phyloP scores from a whole-genome alignment of 306 rosid genomes.

The Inga laurina region DNA sequence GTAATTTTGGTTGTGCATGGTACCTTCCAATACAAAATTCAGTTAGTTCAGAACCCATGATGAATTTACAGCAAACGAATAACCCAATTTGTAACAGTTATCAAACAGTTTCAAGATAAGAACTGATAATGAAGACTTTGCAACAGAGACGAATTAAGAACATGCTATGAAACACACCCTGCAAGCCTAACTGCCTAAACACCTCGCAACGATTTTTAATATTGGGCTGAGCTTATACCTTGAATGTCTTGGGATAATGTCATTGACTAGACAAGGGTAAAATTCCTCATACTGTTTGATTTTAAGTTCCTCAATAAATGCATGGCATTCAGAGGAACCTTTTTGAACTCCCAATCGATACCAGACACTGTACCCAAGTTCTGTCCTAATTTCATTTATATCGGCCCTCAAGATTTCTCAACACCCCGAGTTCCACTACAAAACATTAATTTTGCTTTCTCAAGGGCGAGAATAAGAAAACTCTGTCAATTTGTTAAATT shows the following conservation, averaged over 20 bases:
- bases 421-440: not conserved
- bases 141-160: not conserved
- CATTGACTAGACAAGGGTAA: not conserved
- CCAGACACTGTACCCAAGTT: not conserved
- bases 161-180: not conserved
- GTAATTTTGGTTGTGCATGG: constrained; percentile 55
- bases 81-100: not conserved
- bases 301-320: not conserved
- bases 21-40: constrained; percentile 47
- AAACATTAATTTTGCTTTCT: not conserved
- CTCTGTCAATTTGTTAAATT: no score
- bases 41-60: constrained; percentile 6
- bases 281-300: not conserved
- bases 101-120: not conserved
- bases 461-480: not conserved
- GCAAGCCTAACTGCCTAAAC: not conserved
- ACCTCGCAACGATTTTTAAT: not conserved
- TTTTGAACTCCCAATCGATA: not conserved
- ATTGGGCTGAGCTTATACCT: not conserved
- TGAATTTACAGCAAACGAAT: not conserved
- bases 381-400: not conserved
- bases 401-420: not conserved
- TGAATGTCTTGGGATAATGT: not conserved
- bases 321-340: not conserved
- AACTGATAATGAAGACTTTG: not conserved